phyloP scores from a whole-genome alignment of 148 eudicot species.

The Diospyros kaki region DNA sequence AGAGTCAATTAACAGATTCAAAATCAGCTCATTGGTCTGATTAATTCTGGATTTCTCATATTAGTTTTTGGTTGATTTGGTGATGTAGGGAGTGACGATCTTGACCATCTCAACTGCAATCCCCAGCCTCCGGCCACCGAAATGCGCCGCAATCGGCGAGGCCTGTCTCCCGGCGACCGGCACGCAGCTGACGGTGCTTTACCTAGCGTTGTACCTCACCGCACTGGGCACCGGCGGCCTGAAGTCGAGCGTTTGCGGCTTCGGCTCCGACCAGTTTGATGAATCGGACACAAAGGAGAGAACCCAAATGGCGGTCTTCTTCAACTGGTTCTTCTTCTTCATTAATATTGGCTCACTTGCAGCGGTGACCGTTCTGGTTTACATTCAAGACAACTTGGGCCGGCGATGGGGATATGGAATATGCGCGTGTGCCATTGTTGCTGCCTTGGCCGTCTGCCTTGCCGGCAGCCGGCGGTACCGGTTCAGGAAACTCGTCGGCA shows the following conservation, averaged over 20 bases:
- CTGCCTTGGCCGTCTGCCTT: slow-evolving; percentile 37
- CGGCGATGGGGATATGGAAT: slow-evolving; percentile 77
- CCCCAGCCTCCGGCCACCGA: slow-evolving; percentile 7
- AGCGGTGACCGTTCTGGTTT: slow-evolving; percentile 74
- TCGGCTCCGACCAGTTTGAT: slow-evolving; percentile 89
- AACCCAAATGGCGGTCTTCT: slow-evolving; percentile 51
- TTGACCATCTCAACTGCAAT: slow-evolving; percentile 8
- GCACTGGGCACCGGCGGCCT: slow-evolving; percentile 93
- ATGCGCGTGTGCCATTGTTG: slow-evolving; percentile 50
- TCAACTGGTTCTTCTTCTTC: slow-evolving; percentile 82
- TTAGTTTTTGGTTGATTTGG: neutral
- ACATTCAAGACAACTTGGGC: slow-evolving; percentile 72
- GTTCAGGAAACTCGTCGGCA: slow-evolving; percentile 9
- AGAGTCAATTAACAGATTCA: neutral
- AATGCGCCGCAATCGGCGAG: slow-evolving; percentile 9
- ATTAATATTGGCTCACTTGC: slow-evolving; percentile 66
- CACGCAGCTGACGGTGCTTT: slow-evolving; percentile 53
- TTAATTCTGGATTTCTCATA: neutral
- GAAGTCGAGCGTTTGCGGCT: slow-evolving; percentile 87
- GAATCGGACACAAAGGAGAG: slow-evolving; percentile 58
- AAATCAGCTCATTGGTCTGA: neutral
- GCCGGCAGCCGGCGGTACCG: slow-evolving; percentile 45
- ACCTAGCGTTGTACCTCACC: slow-evolving; percentile 66
- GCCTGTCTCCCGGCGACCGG: slow-evolving; percentile 48
- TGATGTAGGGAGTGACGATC: slow-evolving; percentile 6